phyloP scores from a whole-genome alignment of 805 yeast species.

The Schwanniomyces yamadae region DNA sequence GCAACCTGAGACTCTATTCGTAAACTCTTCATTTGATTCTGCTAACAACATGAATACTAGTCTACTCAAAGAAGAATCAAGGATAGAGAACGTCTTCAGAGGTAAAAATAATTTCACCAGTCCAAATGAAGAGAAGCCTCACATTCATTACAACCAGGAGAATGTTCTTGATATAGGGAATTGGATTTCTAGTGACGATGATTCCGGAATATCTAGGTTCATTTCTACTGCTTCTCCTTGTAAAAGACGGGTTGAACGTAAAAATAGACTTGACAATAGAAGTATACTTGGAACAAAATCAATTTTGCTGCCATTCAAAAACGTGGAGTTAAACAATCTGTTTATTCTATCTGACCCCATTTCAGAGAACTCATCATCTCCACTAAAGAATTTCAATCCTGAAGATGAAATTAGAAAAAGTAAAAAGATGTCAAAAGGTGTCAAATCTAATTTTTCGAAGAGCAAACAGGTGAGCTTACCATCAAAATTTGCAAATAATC shows the following conservation, averaged over 20 bases:
- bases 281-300: no score
- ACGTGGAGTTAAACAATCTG: no score
- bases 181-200: slow-evolving; percentile 23
- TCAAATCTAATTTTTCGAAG: not conserved
- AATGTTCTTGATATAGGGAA: slow-evolving; percentile 17
- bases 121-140: slow-evolving; percentile 1
- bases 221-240: not conserved
- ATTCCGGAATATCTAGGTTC: slow-evolving; percentile 4
- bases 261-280: no score
- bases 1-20: no score
- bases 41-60: no score
- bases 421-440: no score
- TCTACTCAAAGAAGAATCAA: not conserved
- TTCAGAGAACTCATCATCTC: slow-evolving; percentile 4
- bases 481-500: slow-evolving; percentile 1
- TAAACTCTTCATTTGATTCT: no score
- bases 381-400: slow-evolving; percentile 1
- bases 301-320: not conserved
- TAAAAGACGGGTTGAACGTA: no score
- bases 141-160: not conserved
- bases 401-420: not conserved
- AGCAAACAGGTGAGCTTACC: slow-evolving; percentile 1
- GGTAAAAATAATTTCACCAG: slow-evolving; percentile 9
- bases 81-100: not conserved
- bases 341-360: slow-evolving; percentile 5